A percentile compares a stretch with the other conserved stretches of the same genome.
Evolutionary conservation across 108 stramenopile genomes (phyloP).

Genomic region (Discostella pseudostelligera): DNA sequence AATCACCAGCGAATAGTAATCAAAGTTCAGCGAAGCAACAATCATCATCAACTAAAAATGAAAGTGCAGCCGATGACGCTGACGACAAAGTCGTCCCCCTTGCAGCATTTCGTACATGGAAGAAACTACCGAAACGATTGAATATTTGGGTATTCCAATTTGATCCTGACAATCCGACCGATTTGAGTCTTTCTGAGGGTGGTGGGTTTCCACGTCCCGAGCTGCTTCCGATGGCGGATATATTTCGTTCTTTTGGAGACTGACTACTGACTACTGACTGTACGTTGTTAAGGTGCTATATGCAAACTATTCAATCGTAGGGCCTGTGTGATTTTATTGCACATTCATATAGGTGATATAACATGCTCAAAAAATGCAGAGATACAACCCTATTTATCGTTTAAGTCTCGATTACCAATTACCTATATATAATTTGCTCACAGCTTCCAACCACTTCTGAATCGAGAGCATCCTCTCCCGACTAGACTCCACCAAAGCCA

Average conservation of each 20-base stretch:
- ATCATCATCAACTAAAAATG: neutral
- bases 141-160: constrained; percentile 53
- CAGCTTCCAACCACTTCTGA: constrained; percentile 25
- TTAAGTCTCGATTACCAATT: too few relatives aligned
- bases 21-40: neutral
- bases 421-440: too few relatives aligned
- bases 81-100: neutral
- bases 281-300: too few relatives aligned
- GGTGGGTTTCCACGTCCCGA: constrained; percentile 58
- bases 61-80: neutral
- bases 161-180: constrained; percentile 42
- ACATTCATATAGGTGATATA: too few relatives aligned
- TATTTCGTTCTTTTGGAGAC: constrained; percentile 34
- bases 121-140: constrained; percentile 49
- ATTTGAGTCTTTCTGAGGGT: constrained; percentile 42
- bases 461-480: constrained; percentile 26
- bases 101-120: constrained; percentile 46
- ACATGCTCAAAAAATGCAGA: too few relatives aligned
- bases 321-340: too few relatives aligned
- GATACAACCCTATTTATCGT: too few relatives aligned
- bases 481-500: constrained; percentile 18
- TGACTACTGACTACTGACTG: too few relatives aligned
- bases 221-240: constrained; percentile 45
- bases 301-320: too few relatives aligned
- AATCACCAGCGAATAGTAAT: neutral